Evolutionary conservation across 352 stramenopile genomes (phyloP).

Genomic region (Stephanocyclus meneghinianus): DNA sequence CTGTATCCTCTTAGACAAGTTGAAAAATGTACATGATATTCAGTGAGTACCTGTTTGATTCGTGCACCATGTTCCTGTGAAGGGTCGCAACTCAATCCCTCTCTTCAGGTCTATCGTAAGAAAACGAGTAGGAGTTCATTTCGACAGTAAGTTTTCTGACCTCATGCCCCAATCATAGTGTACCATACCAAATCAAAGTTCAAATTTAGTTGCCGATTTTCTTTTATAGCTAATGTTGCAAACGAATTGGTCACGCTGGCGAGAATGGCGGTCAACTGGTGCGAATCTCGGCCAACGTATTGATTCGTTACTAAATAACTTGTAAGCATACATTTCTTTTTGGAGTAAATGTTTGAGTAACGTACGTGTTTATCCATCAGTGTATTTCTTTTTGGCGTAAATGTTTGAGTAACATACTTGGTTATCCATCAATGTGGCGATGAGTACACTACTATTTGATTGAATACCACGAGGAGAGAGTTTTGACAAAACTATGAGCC

Average conservation of each 20-base stretch:
- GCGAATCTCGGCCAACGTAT: slow-evolving; percentile 26
- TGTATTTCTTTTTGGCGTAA: background rate
- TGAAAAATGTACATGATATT: slow-evolving; percentile 48
- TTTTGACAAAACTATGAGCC: too few relatives aligned
- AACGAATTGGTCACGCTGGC: slow-evolving; percentile 44
- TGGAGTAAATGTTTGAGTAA: too few relatives aligned
- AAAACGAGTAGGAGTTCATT: slow-evolving; percentile 35
- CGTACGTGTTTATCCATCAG: too few relatives aligned
- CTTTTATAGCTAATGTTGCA: slow-evolving; percentile 22
- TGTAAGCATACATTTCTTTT: background rate
- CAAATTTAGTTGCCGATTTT: too few relatives aligned
- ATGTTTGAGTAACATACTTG: too few relatives aligned
- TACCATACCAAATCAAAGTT: background rate
- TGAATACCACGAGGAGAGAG: too few relatives aligned
- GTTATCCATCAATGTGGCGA: too few relatives aligned
- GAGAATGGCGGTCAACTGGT: slow-evolving; percentile 35
- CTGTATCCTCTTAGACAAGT: slow-evolving; percentile 30
- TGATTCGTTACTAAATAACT: background rate
- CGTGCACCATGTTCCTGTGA: background rate
- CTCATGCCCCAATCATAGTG: background rate
- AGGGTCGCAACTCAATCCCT: background rate
- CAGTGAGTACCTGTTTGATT: slow-evolving; percentile 8
- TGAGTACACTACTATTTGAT: too few relatives aligned
- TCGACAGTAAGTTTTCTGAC: slow-evolving; percentile 28
- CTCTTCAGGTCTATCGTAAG: slow-evolving; percentile 29